Evolutionary conservation across 2,329 filamentous ascomycete species (phyloP), one percentile per base, ranked within the genome.

Genomic region (Pseudogymnoascus sp.): DNA sequence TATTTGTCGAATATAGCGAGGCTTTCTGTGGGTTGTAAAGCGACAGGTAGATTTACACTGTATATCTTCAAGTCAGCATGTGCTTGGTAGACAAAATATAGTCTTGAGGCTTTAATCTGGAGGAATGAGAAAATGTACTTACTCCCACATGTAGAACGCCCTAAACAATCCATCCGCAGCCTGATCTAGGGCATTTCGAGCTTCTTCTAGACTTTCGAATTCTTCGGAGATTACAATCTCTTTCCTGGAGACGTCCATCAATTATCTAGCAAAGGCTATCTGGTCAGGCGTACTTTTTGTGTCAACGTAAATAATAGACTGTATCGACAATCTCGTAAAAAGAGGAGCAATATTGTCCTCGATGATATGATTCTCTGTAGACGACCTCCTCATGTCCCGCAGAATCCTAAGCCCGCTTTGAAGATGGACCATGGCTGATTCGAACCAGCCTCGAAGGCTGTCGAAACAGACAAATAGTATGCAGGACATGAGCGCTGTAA

Each of bases 391-490:
- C 42, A 52, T 62, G 16, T 25, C 62, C 41, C 36, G 60, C 23
- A 33, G 55, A 63, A 72, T 41, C 60, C 67, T 67, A 8, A 72
- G 52, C 2, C 70, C 70, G 58, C 65, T 68, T 22, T 68, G 61
- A n/a, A 72, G 58, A 65, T 72, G 70, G 9, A 69, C 60, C 60
- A 70, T 66, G 6, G 70, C 70, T 4, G 67, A 67, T 7, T 65
- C 64, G 22, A 69, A 69, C 25, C 69, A 62, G 1, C 69, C 70
- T n/a, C 69, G 59, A 39, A 72, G 49, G 14, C 66, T 69, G 59
- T 72, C 70, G 16, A 72, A 71, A 35, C 66, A 68, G 5, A 70
- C 67, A 52, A 71, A 72, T 6, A 72, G 62, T 16, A 70, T 63
- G 52, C 69, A 72, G 5, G 66, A 68, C 68, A 72, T 68, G 16